Evolutionary conservation across 2,329 filamentous ascomycete genomes (phyloP), one percentile per base, ranked within the genome.

Genomic region (Atkinsonella hypoxylon): DNA sequence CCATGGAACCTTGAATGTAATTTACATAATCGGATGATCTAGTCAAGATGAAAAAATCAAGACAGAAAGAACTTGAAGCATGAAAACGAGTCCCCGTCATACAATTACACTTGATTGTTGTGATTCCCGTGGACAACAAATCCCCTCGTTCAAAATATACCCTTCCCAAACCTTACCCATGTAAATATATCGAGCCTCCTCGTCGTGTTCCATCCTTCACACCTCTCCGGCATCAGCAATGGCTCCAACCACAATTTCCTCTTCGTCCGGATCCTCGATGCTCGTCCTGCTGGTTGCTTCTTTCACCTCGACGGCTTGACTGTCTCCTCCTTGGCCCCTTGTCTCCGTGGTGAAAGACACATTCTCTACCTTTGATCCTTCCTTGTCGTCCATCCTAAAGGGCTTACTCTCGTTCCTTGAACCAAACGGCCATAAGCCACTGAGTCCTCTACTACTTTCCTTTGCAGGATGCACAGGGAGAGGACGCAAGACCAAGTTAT

Each of bases 391-490:
- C 2, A 62, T 58, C 7, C 59, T 55, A 18, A 58, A 58, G 5
- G 54, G 55, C 51, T 62, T 59, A 4, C 61, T 63, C 40, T 62
- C 59, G 46, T 62, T 62, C 55, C 56, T 68, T 62, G 53, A 69
- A n/a, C 74, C 71, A 57, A 81, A 81, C 0, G 78, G 78, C 78
- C 78, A 81, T 5, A 81, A 66, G 20, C 77, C 76, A 45, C 75
- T 73, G 39, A 81, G 73, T 0, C 64, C 63, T 15, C 67, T 57
- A n/a, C 64, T 62, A 4, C 60, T 67, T 42, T 67, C 69, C 46
- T 65, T 67, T 10, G 70, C 66, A 1, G 76, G 76, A 49, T 81
- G 75, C 7, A 80, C 69, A 0, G 75, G 71, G 3, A 79, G 66
- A 2, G 78, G 78, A 56, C 77, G 75, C 50, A 81, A 64, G 2